Conservation (phyloP, 345 rosid species). For the Rhodamnia argentea region DNA sequence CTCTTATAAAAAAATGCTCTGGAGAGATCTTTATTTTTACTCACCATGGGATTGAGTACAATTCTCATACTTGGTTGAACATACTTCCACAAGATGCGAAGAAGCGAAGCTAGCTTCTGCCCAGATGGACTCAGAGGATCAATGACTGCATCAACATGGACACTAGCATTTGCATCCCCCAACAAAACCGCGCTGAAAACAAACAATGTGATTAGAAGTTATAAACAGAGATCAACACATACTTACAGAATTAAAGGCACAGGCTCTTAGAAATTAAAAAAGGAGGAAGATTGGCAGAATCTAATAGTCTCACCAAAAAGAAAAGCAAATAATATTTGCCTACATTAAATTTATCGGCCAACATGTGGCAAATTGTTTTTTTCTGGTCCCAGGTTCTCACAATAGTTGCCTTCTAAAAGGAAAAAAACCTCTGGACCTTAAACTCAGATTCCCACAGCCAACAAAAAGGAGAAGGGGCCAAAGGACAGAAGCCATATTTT, state of each 20-base stretch:
- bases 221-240: neutral
- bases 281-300: neutral
- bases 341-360: neutral
- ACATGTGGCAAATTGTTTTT: neutral
- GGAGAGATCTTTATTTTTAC: slow-evolving; percentile 9
- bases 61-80: slow-evolving; percentile 90
- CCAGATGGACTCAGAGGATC: slow-evolving; percentile 94
- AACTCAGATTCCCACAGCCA: neutral
- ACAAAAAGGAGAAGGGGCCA: neutral
- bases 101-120: slow-evolving; percentile 86
- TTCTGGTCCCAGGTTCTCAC: neutral
- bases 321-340: neutral
- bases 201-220: neutral
- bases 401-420: neutral
- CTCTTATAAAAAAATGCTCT: neutral
- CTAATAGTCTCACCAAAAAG: neutral
- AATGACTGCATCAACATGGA: slow-evolving; percentile 91
- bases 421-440: neutral
- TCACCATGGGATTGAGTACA: slow-evolving; percentile 90
- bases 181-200: slow-evolving; percentile 73
- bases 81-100: slow-evolving; percentile 59
- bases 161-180: slow-evolving; percentile 58
- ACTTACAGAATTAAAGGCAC: neutral
- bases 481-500: neutral
- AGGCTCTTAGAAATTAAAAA: neutral